Evolutionary conservation across 352 stramenopile genomes (phyloP).

Genomic region (Globisporangium paroecandrum): DNA sequence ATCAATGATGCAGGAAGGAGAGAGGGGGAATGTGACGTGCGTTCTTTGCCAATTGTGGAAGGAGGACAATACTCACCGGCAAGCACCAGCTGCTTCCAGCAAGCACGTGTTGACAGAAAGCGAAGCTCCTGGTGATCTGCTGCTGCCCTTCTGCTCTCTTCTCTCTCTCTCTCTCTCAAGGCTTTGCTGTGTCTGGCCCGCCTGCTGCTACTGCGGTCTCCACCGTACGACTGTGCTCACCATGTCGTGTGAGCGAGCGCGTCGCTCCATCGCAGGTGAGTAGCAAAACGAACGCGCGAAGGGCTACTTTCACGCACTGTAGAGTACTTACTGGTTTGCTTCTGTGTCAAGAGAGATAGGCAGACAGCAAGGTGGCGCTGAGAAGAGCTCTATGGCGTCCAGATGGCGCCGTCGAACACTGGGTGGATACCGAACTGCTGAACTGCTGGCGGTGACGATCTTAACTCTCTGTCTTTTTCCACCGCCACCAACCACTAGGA

Average conservation of each 20-base stretch:
- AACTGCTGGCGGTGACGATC: not conserved
- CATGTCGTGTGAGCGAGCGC: not conserved
- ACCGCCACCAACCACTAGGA: not conserved
- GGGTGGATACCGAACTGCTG: not conserved
- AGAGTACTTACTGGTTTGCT: no score
- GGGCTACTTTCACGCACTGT: not conserved
- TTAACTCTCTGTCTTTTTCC: not conserved
- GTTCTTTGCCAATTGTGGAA: not conserved
- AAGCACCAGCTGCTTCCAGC: not conserved
- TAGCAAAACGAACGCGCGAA: not conserved
- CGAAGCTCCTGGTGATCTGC: not conserved
- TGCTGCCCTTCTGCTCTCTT: not conserved
- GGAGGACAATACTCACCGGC: not conserved
- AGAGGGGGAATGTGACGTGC: not conserved
- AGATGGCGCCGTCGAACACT: not conserved
- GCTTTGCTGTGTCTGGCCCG: not conserved
- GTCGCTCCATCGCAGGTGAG: not conserved
- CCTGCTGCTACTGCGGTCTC: no score
- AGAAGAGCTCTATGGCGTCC: not conserved
- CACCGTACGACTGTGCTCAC: not conserved
- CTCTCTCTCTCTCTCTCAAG: not conserved
- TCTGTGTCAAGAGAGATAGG: not conserved
- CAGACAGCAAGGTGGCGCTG: not conserved
- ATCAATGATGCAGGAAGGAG: not conserved
- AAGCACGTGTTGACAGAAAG: not conserved